Base-by-base conservation (phyloP, 768 basidiomycete genomes). In the Trametes meyenii region DNA sequence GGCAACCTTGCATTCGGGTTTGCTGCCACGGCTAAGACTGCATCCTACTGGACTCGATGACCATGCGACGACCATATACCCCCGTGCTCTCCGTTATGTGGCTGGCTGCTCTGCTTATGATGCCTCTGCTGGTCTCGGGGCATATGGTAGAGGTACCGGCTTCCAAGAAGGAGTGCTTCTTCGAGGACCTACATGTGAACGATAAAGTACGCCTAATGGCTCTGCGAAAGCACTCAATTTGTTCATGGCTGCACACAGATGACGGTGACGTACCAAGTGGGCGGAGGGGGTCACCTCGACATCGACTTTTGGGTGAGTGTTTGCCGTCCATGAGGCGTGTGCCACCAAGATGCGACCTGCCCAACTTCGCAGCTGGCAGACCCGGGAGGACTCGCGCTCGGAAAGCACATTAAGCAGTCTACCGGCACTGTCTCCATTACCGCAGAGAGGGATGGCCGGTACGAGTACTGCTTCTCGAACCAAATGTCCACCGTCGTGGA, bases 261-360 rank as follows among this genome's bases (percentile, higher is more conserved):
- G 97, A 96, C 96, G 24, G 92, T 99, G 51, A 97, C 96, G 40
- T 99, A 98, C 73, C 97, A 99, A 82, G 97, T 98, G 7, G 96
- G 94, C 54, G 94, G 93, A 45, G 97, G 97, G 24, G 96, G 97
- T 0, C 92, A 98, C 72, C 76, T 98, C 51, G 97, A 99, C 76
- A 93, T 99, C 61, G 96, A 99, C 75, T 98, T 98, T 72, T 96
- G 89, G 90, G 95, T 96, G 65, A 69, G 76, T 71, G 26, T n/a
- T 5, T 52, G 10, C 36, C 46, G 10, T 14, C 40, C 14, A 35
- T 29, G 29, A n/a, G 29, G 24, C 33, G 35, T 40, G 21, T 26
- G 17, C n/a, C 50, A 26, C 64, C 46, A 58, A 53, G 46, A 52
- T 35, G 59, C 56, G 52, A 58, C 44, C 65, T 58, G 52, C 67